Evolutionary conservation across 805 yeast genomes (phyloP).

Genomic region (Vanderwaltozyma verrucispora): DNA sequence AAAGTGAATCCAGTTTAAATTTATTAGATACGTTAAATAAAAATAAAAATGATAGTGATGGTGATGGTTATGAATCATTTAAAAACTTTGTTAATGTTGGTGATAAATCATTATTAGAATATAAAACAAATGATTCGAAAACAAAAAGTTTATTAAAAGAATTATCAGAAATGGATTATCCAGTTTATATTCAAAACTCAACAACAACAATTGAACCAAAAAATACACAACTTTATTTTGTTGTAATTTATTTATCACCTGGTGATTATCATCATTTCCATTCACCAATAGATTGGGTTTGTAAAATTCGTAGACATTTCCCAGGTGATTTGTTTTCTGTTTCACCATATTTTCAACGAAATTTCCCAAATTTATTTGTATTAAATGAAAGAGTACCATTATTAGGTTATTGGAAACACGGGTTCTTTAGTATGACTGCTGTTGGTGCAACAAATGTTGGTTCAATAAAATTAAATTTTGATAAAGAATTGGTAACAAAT

Average conservation of each 20-base stretch:
- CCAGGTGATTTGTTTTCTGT: constrained; percentile 93
- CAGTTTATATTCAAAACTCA: not conserved
- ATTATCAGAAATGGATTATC: constrained; percentile 10
- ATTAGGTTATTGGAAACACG: constrained; percentile 93
- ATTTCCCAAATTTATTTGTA: constrained; percentile 77
- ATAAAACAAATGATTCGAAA: constrained; percentile 22
- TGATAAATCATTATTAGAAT: constrained; percentile 44
- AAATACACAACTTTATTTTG: constrained; percentile 61
- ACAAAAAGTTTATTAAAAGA: constrained; percentile 33
- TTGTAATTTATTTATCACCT: constrained; percentile 93
- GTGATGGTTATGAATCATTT: not conserved
- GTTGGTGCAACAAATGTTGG: constrained; percentile 99
- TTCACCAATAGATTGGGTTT: constrained; percentile 94
- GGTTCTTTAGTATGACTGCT: constrained; percentile 97
- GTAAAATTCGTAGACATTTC: constrained; percentile 86
- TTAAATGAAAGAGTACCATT: constrained; percentile 92
- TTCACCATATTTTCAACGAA: constrained; percentile 89
- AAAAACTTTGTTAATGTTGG: constrained; percentile 53
- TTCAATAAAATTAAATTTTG: constrained; percentile 83
- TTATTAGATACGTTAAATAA: too few relatives aligned
- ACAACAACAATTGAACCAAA: constrained; percentile 4
- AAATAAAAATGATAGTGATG: too few relatives aligned
- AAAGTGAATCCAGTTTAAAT: constrained; percentile 9
- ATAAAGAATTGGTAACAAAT: constrained; percentile 81
- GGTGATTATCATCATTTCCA: constrained; percentile 98